Evolutionary conservation across 2,329 filamentous ascomycete genomes (phyloP), one percentile per base, ranked within the genome.

Genomic region (Paecilomyces sp.): DNA sequence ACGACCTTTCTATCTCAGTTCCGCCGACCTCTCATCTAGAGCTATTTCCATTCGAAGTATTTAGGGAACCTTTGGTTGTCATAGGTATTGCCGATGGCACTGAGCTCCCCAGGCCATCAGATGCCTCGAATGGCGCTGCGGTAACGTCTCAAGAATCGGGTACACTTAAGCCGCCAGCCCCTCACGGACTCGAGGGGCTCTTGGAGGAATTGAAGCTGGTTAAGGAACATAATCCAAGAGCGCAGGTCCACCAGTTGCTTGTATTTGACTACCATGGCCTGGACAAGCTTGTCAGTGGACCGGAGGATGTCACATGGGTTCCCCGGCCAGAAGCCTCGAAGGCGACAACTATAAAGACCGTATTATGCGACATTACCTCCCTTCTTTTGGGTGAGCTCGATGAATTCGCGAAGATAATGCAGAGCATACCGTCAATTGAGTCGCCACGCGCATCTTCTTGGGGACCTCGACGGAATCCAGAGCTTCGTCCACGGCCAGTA

Each of bases 41-140:
- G 22, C 78, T 96, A 50, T 89, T 89, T 41, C 92, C 94, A 0
- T 97, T 97, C 79, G 94, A 99, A 73, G 80, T 93, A 52, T 96
- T 91, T 73, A 85, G 92, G 67, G 91, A 96, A 72, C 89, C 91
- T 8, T 81, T 97, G 58, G 85, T 89, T 57, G 82, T 97, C 28
- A 84, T 99, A 63, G 93, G 91, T 2, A 81, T 97, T 60, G 90
- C 91, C 15, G 93, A 97, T 75, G 91, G 90, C 55, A 76, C 79
- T 50, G 91, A 95, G 73, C 80, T 90, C 28, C 76, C 77, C 3
- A 60, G 55, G 33, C 55, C 62, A 7, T 61, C 58, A 24, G 57
- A 64, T 15, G 57, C 60, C 13, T 11, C 54, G 3, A 50, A 33
- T 13, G 18, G 53, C 15, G 65, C 59, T 6, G 28, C 53, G 8